Evolutionary conservation across 495 filamentous ascomycete species (phyloP).

Genomic region (Viridothelium virens): DNA sequence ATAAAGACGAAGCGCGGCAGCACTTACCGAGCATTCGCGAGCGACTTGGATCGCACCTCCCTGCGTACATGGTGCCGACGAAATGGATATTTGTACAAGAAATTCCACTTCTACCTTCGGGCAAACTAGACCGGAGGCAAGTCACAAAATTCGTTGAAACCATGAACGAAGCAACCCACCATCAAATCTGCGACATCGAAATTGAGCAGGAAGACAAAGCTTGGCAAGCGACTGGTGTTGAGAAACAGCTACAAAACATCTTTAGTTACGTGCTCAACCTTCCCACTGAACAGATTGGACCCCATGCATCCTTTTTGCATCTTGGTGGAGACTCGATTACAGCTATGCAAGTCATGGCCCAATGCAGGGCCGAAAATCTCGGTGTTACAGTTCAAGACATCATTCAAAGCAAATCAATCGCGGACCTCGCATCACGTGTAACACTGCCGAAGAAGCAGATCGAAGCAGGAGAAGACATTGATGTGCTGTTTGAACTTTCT

Average conservation of each 20-base stretch:
- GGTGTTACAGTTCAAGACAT: conserved; percentile 27
- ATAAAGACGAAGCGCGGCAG: conserved; percentile 12
- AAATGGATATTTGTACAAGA: conserved; percentile 14
- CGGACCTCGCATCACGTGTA: conserved; percentile 17
- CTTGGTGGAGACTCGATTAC: conserved; percentile 28
- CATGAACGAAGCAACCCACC: conserved; percentile 19
- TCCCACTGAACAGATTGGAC: conserved; percentile 16
- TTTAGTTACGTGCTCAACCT: conserved; percentile 23
- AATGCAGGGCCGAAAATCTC: conserved; percentile 21
- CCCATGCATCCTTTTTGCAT: conserved; percentile 25
- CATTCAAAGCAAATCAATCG: conserved; percentile 23
- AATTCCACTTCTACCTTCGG: conserved; percentile 25
- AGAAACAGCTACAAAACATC: conserved; percentile 22
- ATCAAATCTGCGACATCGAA: conserved; percentile 16
- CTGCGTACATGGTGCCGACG: conserved; percentile 30
- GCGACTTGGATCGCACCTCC: conserved; percentile 21
- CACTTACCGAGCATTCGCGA: conserved; percentile 21
- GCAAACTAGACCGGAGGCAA: conserved; percentile 25
- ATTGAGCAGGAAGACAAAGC: not conserved
- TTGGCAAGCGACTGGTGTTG: conserved; percentile 14
- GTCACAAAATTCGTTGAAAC: conserved; percentile 22
- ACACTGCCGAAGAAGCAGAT: conserved; percentile 16
- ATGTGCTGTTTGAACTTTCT: conserved; percentile 54
- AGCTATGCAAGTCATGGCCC: conserved; percentile 26
- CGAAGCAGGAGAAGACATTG: conserved; percentile 17